Evolutionary conservation across 805 yeast species (phyloP).

Genomic region (Candida silvatica): DNA sequence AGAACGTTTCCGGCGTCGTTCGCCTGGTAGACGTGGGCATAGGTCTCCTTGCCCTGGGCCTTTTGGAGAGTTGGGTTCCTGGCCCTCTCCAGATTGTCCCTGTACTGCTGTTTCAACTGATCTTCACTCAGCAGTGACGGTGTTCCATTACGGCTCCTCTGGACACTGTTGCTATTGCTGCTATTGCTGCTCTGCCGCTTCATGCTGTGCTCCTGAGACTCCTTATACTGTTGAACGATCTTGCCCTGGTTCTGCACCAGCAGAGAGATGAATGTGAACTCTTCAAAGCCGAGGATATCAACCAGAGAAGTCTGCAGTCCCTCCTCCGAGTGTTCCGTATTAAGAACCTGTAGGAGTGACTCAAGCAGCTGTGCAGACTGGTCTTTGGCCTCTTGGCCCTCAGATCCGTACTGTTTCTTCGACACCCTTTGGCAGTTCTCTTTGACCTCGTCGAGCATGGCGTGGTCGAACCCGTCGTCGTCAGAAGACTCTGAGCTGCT

Average conservation of each 20-base stretch:
- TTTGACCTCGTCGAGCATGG: conserved; percentile 12
- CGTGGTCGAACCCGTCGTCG: conserved; percentile 4
- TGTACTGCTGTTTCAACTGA: conserved; percentile 45
- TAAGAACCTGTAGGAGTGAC: conserved; percentile 25
- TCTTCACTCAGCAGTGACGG: conserved; percentile 36
- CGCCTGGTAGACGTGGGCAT: conserved; percentile 82
- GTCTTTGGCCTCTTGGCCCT: conserved; percentile 11
- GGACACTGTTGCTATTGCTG: neutral
- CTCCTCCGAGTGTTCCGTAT: conserved; percentile 36
- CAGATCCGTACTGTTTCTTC: conserved; percentile 20
- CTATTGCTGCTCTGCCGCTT: neutral
- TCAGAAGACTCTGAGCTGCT: conserved; percentile 1
- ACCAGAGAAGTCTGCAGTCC: conserved; percentile 64
- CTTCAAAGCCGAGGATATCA: conserved; percentile 80
- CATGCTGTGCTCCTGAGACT: conserved; percentile 1
- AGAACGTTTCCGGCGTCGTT: conserved; percentile 59
- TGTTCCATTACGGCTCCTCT: neutral
- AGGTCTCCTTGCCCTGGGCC: conserved; percentile 36
- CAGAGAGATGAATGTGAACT: conserved; percentile 68
- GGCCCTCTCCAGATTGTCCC: conserved; percentile 39
- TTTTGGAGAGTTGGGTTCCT: conserved; percentile 42
- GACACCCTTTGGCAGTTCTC: conserved; percentile 18
- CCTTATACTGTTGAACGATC: conserved; percentile 18
- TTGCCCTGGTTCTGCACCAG: conserved; percentile 39
- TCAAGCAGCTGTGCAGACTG: conserved; percentile 13